These are phyloP conservation scores for Dothiorella sarmentorum DNA, from an alignment of 2,329 filamentous ascomycete genomes.

Conservation along the genomic window DNA sequence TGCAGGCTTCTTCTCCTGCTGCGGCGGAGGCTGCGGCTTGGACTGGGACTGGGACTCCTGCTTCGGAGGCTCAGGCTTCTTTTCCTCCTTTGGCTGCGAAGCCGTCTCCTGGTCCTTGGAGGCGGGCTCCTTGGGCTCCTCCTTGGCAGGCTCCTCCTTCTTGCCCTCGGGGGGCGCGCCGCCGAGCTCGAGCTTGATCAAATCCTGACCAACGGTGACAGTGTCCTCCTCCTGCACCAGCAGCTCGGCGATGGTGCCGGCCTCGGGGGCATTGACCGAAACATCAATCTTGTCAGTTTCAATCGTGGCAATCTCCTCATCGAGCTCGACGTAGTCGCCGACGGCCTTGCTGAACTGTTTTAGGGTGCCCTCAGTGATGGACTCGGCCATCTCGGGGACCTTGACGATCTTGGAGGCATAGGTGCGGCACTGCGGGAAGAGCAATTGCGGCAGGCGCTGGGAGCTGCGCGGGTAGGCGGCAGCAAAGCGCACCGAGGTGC, in stretches of 20 bases:
- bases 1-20: conserved; percentile 37
- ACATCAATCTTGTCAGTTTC: conserved; percentile 99
- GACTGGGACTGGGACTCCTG: conserved; percentile 37
- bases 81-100: conserved; percentile 43
- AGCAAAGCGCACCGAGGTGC: conserved; percentile 20
- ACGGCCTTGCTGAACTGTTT: conserved; percentile 94
- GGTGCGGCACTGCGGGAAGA: conserved; percentile 32
- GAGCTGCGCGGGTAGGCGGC: conserved; percentile 25
- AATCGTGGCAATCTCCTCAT: conserved; percentile 97
- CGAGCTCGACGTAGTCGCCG: conserved; percentile 89
- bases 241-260: conserved; percentile 88
- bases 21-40: conserved; percentile 34
- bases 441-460: conserved; percentile 28
- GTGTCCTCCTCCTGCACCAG: conserved; percentile 92
- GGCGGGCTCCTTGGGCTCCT: conserved; percentile 60
- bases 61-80: conserved; percentile 32
- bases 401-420: conserved; percentile 77
- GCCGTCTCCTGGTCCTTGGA: conserved; percentile 56
- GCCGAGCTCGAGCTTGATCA: conserved; percentile 76
- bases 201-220: conserved; percentile 87
- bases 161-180: conserved; percentile 50
- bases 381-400: conserved; percentile 97
- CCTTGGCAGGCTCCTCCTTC: conserved; percentile 50
- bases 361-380: conserved; percentile 93
- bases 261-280: conserved; percentile 87